Evolutionary conservation across 1,139 yeast species (phyloP).

Genomic region (Protomyces gravidus): DNA sequence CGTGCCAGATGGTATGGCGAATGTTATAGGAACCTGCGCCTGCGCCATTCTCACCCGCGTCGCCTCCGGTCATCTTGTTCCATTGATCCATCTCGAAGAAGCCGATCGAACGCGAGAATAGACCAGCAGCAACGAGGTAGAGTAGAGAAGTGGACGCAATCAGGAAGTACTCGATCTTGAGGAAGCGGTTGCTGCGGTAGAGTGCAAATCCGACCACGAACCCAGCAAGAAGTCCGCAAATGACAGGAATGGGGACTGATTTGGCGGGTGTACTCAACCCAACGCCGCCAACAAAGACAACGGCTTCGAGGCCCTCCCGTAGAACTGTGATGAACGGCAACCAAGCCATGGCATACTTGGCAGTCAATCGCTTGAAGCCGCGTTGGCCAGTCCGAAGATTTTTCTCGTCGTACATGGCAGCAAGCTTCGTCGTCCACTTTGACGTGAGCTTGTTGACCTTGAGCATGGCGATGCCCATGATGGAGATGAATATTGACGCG

Average conservation of each 20-base stretch:
- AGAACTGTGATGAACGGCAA: conserved; percentile 74
- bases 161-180: conserved; percentile 76
- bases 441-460: conserved; percentile 85
- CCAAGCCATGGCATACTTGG: conserved; percentile 68
- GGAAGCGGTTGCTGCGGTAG: conserved; percentile 60
- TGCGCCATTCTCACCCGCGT: conserved; percentile 78
- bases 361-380: conserved; percentile 44
- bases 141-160: conserved; percentile 79
- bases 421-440: conserved; percentile 87
- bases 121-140: conserved; percentile 82
- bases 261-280: conserved; percentile 70
- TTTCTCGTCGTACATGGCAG: conserved; percentile 53
- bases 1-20: conserved; percentile 81
- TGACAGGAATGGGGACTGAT: conserved; percentile 77
- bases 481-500: conserved; percentile 75
- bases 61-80: conserved; percentile 70
- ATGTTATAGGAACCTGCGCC: conserved; percentile 96
- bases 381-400: conserved; percentile 34
- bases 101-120: conserved; percentile 88
- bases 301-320: conserved; percentile 87
- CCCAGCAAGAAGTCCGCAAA: conserved; percentile 68
- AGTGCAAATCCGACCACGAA: conserved; percentile 59
- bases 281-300: conserved; percentile 83
- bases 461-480: conserved; percentile 90
- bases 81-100: conserved; percentile 69